Conservation (phyloP, 2,329 filamentous ascomycete genomes). For the Epichloe bromicola region DNA sequence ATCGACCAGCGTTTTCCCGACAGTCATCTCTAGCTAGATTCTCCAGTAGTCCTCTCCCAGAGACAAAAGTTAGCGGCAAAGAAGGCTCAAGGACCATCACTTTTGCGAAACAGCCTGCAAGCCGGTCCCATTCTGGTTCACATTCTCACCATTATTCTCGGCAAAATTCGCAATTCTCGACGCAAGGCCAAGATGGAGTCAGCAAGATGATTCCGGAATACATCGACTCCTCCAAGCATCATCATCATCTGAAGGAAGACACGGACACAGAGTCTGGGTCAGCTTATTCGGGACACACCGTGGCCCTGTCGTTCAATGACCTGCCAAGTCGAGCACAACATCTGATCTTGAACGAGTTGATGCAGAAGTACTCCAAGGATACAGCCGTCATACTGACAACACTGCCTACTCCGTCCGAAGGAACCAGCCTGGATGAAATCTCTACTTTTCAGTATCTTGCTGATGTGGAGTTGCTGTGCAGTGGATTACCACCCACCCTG, state of each 20-base stretch:
- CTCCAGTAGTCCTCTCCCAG: slow-evolving; percentile 48
- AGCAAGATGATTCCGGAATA: slow-evolving; percentile 32
- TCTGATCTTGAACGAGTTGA: slow-evolving; percentile 74
- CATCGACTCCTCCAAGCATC: slow-evolving; percentile 9
- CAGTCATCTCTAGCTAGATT: slow-evolving; percentile 43
- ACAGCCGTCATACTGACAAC: slow-evolving; percentile 77
- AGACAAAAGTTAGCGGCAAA: slow-evolving; percentile 41
- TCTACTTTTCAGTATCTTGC: slow-evolving; percentile 63
- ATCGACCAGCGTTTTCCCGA: slow-evolving; percentile 25
- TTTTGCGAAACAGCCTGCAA: slow-evolving; percentile 35
- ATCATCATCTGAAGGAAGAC: background rate
- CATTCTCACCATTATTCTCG: slow-evolving; percentile 18
- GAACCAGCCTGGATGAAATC: slow-evolving; percentile 56
- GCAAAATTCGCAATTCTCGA: slow-evolving; percentile 22
- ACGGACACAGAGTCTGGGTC: slow-evolving; percentile 23
- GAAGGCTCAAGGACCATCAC: slow-evolving; percentile 48
- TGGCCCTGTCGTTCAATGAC: slow-evolving; percentile 75
- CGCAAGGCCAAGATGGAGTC: slow-evolving; percentile 19
- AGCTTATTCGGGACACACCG: slow-evolving; percentile 43
- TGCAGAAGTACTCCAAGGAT: slow-evolving; percentile 51
- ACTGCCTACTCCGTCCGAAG: slow-evolving; percentile 66
- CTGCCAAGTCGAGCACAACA: slow-evolving; percentile 75
- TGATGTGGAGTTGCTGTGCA: slow-evolving; percentile 66
- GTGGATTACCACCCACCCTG: slow-evolving; percentile 60
- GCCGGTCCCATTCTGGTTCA: slow-evolving; percentile 4